Percentiles rank a stretch among this genome's conserved stretches.
Evolutionary conservation across 352 stramenopile species (phyloP).

Genomic region (Pythium monospermum): DNA sequence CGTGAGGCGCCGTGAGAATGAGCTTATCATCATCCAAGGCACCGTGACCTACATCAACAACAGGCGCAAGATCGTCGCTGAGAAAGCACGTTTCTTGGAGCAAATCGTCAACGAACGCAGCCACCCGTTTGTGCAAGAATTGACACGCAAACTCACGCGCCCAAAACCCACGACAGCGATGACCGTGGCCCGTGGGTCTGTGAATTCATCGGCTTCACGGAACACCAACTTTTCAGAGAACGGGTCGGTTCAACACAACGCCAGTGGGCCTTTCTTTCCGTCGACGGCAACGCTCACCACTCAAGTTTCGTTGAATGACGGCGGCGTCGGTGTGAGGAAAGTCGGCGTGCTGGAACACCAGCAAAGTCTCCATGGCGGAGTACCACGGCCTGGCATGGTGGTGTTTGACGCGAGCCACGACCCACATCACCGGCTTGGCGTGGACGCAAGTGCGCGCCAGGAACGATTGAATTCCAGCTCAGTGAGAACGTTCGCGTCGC

Average conservation of each 20-base stretch:
- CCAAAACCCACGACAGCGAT: not conserved
- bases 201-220: not conserved
- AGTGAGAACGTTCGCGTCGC: no score
- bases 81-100: conserved; percentile 9
- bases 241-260: no score
- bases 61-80: conserved; percentile 11
- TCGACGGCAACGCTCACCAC: no score
- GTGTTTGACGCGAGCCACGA: not conserved
- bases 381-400: not conserved
- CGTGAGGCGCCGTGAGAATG: conserved; percentile 11
- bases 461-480: no score
- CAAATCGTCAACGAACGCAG: not conserved
- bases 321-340: no score
- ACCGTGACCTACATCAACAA: conserved; percentile 26
- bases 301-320: no score
- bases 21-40: conserved; percentile 23
- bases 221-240: no score
- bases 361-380: not conserved
- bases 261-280: no score
- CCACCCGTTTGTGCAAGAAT: not conserved
- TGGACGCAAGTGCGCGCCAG: no score
- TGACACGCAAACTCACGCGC: conserved; percentile 2
- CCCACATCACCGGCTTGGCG: no score
- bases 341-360: not conserved
- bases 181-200: not conserved